A percentile compares a stretch with the other conserved stretches of the same genome.
These are phyloP conservation scores for Sicyos edulis DNA, from an alignment of 306 rosid species.

Conservation along the genomic window DNA sequence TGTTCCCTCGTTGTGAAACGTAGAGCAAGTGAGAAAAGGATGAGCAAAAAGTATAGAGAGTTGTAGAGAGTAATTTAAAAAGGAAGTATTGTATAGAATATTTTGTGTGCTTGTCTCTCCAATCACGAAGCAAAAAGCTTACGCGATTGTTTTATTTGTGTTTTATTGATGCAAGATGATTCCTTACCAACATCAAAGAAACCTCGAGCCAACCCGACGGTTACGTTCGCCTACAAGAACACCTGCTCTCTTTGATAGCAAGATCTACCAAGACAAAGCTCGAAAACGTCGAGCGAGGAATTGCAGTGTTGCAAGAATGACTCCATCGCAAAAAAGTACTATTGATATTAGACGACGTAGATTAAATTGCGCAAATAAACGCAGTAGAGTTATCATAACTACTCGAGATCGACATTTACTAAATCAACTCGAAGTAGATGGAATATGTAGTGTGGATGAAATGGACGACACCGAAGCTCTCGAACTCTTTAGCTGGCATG, in stretches of 20 bases:
- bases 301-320: neutral
- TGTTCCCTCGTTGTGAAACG: no score
- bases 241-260: conserved; percentile 19
- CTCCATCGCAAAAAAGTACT: conserved; percentile 11
- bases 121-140: no score
- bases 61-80: no score
- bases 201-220: neutral
- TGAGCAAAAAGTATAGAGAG: no score
- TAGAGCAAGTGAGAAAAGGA: no score
- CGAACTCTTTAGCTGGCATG: conserved; percentile 28
- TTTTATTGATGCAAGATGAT: conserved; percentile 4
- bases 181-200: conserved; percentile 17
- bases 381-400: conserved; percentile 28
- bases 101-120: no score
- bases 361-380: neutral
- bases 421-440: neutral
- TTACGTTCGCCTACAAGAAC: conserved; percentile 17
- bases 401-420: conserved; percentile 21
- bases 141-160: no score
- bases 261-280: neutral
- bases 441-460: neutral
- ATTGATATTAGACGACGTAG: conserved; percentile 21
- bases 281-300: neutral
- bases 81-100: no score
- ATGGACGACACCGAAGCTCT: conserved; percentile 25